Evolutionary conservation across 345 rosid species (phyloP).

Genomic region (Ceriops tagal): DNA sequence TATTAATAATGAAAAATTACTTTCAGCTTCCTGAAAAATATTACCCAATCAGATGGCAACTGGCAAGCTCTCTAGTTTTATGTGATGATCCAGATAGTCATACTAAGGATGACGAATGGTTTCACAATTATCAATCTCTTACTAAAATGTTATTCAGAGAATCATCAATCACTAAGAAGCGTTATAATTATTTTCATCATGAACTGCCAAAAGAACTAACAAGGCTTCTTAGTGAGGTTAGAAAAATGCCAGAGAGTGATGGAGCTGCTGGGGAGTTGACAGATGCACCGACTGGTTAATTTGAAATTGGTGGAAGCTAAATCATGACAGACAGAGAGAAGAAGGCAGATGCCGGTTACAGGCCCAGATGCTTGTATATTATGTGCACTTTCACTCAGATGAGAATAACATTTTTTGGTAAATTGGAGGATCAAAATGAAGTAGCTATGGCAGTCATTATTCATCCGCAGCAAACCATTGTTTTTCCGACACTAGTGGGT

Average conservation of each 20-base stretch:
- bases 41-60: conserved; percentile 72
- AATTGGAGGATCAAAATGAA: background rate
- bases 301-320: background rate
- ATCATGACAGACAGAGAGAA: background rate
- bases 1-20: conserved; percentile 62
- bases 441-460: background rate
- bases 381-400: conserved; percentile 1
- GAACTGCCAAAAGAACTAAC: conserved; percentile 41
- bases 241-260: conserved; percentile 43
- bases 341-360: conserved; percentile 2
- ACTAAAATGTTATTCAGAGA: conserved; percentile 61
- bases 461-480: background rate
- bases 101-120: conserved; percentile 48
- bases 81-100: conserved; percentile 36
- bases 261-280: conserved; percentile 35
- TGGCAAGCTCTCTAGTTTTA: conserved; percentile 25
- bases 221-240: conserved; percentile 51
- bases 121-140: conserved; percentile 62
- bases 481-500: background rate
- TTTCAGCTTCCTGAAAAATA: conserved; percentile 82
- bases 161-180: conserved; percentile 57
- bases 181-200: conserved; percentile 47
- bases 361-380: too few species aligned
- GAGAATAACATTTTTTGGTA: conserved; percentile 10
- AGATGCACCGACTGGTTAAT: conserved; percentile 35